Evolutionary conservation across 257 asterid species (phyloP), one percentile per base, ranked within the genome.

Genomic region (Petunia secreta): DNA sequence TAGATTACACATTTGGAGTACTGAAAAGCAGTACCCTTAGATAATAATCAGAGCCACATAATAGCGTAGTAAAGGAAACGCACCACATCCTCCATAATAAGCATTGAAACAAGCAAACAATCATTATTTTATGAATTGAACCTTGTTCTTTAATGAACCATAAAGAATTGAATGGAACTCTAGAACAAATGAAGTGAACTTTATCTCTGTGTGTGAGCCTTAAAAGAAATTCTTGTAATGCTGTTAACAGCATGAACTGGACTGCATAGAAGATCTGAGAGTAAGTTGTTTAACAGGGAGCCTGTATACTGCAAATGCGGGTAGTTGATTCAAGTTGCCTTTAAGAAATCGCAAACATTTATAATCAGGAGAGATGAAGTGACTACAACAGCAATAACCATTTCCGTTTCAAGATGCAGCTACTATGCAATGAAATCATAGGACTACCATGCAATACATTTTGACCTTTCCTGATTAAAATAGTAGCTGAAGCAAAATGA

Each of bases 201-300:
- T 52, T 69, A 25, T 25, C 57, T 69, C 14, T 69, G 77, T 15
- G 59, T 69, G 4, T 46, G 77, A 46, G 11, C 43, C 77, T 69
- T 10, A 13, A 25, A 25, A 69, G 77, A 34, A 46, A 69, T 59
- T 69, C 59, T 1, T 46, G 59, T 10, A 69, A 66, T 69, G 36
- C 59, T 46, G 59, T 25, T 41, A 69, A 69, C 25, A 69, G 77
- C 77, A 46, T 69, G 59, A 69, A 69, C 77, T 46, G 59, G 77
- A 25, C 13, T 25, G 25, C 55, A 52, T 16, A 25, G 77, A 69
- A 25, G 16, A 46, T 10, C 77, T 69, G 59, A 46, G 10, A 69
- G 40, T 25, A 25, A 25, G 25, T 69, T 34, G 46, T 46, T 46
- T 69, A 53, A 57, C 54, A 69, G 9, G 43, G 59, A 38, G 40